phyloP scores from a whole-genome alignment of 768 basidiomycete genomes.

The Pulveroboletus sp. region DNA sequence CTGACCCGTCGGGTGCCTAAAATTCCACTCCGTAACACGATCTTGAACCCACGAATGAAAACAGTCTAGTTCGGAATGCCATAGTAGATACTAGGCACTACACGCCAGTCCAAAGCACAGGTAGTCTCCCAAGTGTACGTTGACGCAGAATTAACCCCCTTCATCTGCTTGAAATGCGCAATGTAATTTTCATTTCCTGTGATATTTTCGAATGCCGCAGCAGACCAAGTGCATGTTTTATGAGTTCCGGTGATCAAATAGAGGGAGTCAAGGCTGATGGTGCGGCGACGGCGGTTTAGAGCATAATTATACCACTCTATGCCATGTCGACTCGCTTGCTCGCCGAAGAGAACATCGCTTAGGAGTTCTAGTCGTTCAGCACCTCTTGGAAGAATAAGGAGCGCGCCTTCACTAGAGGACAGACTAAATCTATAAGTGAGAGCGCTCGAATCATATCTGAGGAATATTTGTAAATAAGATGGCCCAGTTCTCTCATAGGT shows the following conservation, averaged over 20 bases:
- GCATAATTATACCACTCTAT: slow-evolving; percentile 1
- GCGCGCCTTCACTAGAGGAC: background rate
- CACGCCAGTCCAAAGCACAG: background rate
- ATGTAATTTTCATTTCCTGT: background rate
- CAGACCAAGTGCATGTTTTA: slow-evolving; percentile 18
- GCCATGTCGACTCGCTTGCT: background rate
- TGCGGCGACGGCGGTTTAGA: background rate
- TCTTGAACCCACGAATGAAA: slow-evolving; percentile 19
- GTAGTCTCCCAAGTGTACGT: slow-evolving; percentile 1
- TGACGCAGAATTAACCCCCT: background rate
- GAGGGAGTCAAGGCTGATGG: background rate
- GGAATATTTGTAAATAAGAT: background rate
- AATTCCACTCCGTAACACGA: background rate
- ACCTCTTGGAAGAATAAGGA: background rate
- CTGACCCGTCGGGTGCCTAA: background rate
- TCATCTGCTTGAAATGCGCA: background rate
- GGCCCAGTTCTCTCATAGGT: background rate
- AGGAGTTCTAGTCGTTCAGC: background rate
- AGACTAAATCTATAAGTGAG: background rate
- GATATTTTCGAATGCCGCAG: slow-evolving; percentile 12
- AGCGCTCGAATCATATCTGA: background rate
- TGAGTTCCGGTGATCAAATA: background rate
- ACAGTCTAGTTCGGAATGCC: slow-evolving; percentile 12
- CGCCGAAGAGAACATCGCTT: background rate
- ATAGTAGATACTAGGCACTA: background rate